Base-by-base conservation (phyloP, 2,329 filamentous ascomycete species). In the Salinomyces thailandicus region DNA sequence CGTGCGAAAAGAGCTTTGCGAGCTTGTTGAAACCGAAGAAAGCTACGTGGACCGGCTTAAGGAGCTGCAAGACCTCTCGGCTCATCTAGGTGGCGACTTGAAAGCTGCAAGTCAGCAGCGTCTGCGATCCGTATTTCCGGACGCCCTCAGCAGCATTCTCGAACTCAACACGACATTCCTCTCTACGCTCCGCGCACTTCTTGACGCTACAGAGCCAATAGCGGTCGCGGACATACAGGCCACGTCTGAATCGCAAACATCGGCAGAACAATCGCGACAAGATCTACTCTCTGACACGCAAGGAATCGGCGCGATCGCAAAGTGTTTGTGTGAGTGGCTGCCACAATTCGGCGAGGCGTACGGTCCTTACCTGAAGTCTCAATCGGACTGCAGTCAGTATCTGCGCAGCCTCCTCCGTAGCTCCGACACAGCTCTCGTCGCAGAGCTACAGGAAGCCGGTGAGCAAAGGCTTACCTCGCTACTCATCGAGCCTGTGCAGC, bases 401-500 rank as follows among this genome's bases (percentile, higher is more conserved):
- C 73, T 96, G 37, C 85, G 81, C 48, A 70, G 72, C 2, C 85
- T 93, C 50, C 71, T 91, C 43, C 81, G 68, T 45, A 71, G 85
- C 50, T 77, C 79, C 38, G 79, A 82, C 43, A 89, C 86, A 2
- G 87, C 81, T 52, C 89, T 94, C 56, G 81, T 81, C 2, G 79
- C 81, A 48, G 71, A 83, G 31, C 76, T 95, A 3, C 76, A 84
- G 35, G 77, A 87, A 45, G 81, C 81, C 2, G 89, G 91, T 37
- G 91, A 96, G 58, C 91, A 98, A 62, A 75, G 79, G 39, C 73
- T 96, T 36, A 86, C 85, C 33, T 96, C 91, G 3, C 74, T 91
- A 44, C 72, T 98, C 37, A 98, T 98, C 57, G 91, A 98, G 61
- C 91, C 91, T 2, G 87, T 98, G 0, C 91, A 98, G 60, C 75